phyloP scores from a whole-genome alignment of 495 filamentous ascomycete genomes.

The Aspergillus nanangensis region DNA sequence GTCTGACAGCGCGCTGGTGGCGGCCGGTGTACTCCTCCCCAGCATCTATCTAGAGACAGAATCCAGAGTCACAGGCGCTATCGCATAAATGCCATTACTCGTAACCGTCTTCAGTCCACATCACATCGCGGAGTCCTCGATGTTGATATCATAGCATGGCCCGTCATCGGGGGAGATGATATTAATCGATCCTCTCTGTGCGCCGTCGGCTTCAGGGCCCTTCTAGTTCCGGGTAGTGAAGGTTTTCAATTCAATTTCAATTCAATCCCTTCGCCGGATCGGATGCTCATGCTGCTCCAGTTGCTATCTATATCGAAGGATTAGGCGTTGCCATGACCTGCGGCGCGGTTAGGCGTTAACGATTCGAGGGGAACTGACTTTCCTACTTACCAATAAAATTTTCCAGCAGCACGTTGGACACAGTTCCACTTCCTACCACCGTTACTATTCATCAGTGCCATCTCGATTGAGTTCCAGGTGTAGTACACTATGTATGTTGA shows the following conservation, averaged over 20 bases:
- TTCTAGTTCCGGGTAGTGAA: slow-evolving; percentile 54
- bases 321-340: slow-evolving; percentile 48
- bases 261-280: slow-evolving; percentile 43
- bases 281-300: slow-evolving; percentile 39
- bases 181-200: slow-evolving; percentile 45
- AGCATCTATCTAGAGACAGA: slow-evolving; percentile 34
- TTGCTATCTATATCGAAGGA: slow-evolving; percentile 51
- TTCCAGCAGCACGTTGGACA: slow-evolving; percentile 36
- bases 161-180: slow-evolving; percentile 41
- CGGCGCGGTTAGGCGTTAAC: no score
- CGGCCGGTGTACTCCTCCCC: slow-evolving; percentile 31
- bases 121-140: slow-evolving; percentile 57
- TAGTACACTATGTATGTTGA: slow-evolving; percentile 49
- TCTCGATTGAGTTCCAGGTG: slow-evolving; percentile 52
- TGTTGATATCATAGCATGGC: slow-evolving; percentile 49
- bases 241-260: slow-evolving; percentile 46
- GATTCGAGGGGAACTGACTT: background rate
- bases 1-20: slow-evolving; percentile 33
- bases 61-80: slow-evolving; percentile 47
- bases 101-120: slow-evolving; percentile 54
- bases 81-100: slow-evolving; percentile 42
- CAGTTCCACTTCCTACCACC: slow-evolving; percentile 53
- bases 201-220: slow-evolving; percentile 48
- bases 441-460: slow-evolving; percentile 61
- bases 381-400: slow-evolving; percentile 49